Evolutionary conservation across 306 rosid genomes (phyloP).

Genomic region (Pachyrhizus erosus): DNA sequence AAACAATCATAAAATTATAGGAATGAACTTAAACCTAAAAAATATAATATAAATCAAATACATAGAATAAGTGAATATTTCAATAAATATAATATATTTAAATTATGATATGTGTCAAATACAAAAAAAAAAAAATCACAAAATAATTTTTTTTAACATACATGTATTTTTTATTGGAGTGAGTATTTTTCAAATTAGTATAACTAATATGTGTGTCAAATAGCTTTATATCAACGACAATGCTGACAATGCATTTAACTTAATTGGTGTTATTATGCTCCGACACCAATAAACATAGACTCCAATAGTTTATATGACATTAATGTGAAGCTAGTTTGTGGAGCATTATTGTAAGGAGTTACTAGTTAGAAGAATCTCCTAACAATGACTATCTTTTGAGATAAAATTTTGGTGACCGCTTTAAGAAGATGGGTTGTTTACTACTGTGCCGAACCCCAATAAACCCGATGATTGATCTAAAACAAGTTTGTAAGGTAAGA

Average conservation of each 20-base stretch:
- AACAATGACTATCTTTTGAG: not conserved
- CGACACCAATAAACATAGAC: not conserved
- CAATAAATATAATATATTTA: not conserved
- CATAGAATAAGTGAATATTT: not conserved
- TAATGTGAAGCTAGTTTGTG: not conserved
- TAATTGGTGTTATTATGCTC: not conserved
- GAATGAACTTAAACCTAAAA: too few species aligned
- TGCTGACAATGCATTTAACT: not conserved
- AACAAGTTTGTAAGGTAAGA: constrained; percentile 8
- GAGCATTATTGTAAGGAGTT: not conserved
- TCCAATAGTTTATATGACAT: not conserved
- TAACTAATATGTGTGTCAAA: too few species aligned
- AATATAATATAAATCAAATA: not conserved
- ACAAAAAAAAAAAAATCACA: too few species aligned
- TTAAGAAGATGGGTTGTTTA: not conserved
- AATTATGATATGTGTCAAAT: not conserved
- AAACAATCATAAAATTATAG: too few species aligned
- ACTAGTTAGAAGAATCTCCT: not conserved
- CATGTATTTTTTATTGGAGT: too few species aligned
- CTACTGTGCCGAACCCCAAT: not conserved
- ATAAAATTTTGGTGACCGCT: not conserved
- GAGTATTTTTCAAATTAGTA: too few species aligned
- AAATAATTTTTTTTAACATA: too few species aligned
- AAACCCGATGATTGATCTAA: not conserved
- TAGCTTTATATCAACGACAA: not conserved